Evolutionary conservation across 495 filamentous ascomycete species (phyloP).

Genomic region (Aspergillus incahuasiensis): DNA sequence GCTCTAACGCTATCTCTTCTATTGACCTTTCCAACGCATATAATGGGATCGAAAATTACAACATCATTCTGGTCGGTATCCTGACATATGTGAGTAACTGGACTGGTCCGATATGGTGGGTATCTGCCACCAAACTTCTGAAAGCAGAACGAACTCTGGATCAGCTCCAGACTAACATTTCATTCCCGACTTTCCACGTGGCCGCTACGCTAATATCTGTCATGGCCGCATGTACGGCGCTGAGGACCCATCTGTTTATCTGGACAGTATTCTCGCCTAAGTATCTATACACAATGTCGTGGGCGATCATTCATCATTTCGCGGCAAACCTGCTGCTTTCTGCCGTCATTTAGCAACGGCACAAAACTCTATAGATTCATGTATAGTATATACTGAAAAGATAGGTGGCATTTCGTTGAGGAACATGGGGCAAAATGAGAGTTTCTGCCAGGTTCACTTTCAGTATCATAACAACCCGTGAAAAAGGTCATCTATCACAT

Average conservation of each 20-base stretch:
- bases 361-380: too few relatives aligned
- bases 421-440: too few relatives aligned
- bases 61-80: slow-evolving; percentile 62
- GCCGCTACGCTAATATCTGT: slow-evolving; percentile 59
- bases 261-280: slow-evolving; percentile 99
- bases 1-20: slow-evolving; percentile 87
- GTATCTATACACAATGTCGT: slow-evolving; percentile 86
- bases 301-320: slow-evolving; percentile 78
- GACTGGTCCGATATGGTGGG: slow-evolving; percentile 89
- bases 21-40: slow-evolving; percentile 81
- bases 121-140: slow-evolving; percentile 52
- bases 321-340: slow-evolving; percentile 48
- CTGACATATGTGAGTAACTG: slow-evolving; percentile 88
- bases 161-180: slow-evolving; percentile 41
- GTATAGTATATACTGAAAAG: too few relatives aligned
- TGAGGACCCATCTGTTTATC: slow-evolving; percentile 91
- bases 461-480: slow-evolving; percentile 41
- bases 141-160: slow-evolving; percentile 30
- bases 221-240: slow-evolving; percentile 79
- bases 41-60: slow-evolving; percentile 72
- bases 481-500: slow-evolving; percentile 64
- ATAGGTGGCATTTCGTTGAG: too few relatives aligned
- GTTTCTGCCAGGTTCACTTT: not conserved
- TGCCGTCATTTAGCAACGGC: not conserved
- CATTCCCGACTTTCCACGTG: slow-evolving; percentile 62